These are phyloP conservation scores for Aspergillus arachidicola DNA, from an alignment of 2,329 filamentous ascomycete species.

Conservation along the genomic window DNA sequence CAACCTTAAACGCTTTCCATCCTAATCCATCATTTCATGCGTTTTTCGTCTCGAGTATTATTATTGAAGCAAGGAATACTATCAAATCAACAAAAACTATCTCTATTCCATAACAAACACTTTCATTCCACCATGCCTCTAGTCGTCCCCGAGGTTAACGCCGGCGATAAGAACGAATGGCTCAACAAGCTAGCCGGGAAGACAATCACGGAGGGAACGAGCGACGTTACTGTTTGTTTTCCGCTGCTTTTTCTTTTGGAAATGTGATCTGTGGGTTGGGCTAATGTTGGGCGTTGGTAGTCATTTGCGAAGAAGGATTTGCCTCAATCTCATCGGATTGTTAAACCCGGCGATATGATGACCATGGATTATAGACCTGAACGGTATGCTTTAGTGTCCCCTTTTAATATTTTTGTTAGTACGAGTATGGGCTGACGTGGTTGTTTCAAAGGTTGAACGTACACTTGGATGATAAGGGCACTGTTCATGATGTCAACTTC, in stretches of 20 bases:
- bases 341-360: slow-evolving; percentile 41
- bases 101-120: neutral
- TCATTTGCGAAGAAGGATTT: slow-evolving; percentile 51
- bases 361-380: slow-evolving; percentile 48
- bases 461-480: slow-evolving; percentile 46
- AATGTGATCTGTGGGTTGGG: too few species aligned
- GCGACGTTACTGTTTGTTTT: slow-evolving; percentile 37
- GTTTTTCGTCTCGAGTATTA: neutral
- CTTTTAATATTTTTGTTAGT: too few species aligned
- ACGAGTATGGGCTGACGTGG: slow-evolving; percentile 2
- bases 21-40: neutral
- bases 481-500: slow-evolving; percentile 47
- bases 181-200: slow-evolving; percentile 50
- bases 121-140: slow-evolving; percentile 45
- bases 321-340: slow-evolving; percentile 46
- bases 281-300: slow-evolving; percentile 24
- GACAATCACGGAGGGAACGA: slow-evolving; percentile 42
- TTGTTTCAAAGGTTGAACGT: slow-evolving; percentile 43
- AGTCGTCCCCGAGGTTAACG: slow-evolving; percentile 48
- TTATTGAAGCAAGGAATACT: neutral
- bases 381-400: slow-evolving; percentile 31
- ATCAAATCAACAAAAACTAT: neutral
- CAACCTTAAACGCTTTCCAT: neutral
- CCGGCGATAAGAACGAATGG: slow-evolving; percentile 44
- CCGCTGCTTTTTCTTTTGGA: too few species aligned